phyloP scores from a whole-genome alignment of 2,329 filamentous ascomycete genomes.

The Dothiorella sarmentorum region DNA sequence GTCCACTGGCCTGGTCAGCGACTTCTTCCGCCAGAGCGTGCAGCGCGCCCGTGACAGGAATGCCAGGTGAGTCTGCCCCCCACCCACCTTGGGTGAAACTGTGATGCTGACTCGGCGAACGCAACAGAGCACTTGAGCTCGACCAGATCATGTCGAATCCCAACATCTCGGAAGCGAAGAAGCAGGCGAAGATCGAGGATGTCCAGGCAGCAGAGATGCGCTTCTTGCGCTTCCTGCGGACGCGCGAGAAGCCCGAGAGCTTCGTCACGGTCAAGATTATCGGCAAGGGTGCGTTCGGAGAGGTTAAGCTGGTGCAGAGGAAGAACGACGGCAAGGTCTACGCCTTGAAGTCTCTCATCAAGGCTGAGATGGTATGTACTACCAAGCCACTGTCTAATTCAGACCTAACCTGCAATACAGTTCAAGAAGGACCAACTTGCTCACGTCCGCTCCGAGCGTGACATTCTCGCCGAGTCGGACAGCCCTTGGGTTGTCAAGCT shows the following conservation, averaged over 20 bases:
- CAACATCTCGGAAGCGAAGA: constrained; percentile 68
- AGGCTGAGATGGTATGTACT: constrained; percentile 77
- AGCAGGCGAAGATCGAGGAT: constrained; percentile 79
- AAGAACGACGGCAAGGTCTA: constrained; percentile 97
- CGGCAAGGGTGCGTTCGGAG: constrained; percentile 96
- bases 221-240: constrained; percentile 90
- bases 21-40: constrained; percentile 98
- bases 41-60: constrained; percentile 94
- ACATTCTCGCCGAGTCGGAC: constrained; percentile 98
- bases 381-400: not conserved
- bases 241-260: constrained; percentile 89
- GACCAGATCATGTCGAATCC: constrained; percentile 80
- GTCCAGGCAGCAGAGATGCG: constrained; percentile 85
- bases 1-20: constrained; percentile 62
- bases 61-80: constrained; percentile 64
- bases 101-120: constrained; percentile 23
- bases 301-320: constrained; percentile 95
- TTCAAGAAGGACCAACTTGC: constrained; percentile 98
- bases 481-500: constrained; percentile 99
- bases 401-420: constrained; percentile 28
- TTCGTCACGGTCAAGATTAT: constrained; percentile 98
- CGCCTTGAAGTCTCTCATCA: constrained; percentile 96
- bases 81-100: not conserved
- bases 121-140: constrained; percentile 77
- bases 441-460: constrained; percentile 94